phyloP scores from a whole-genome alignment of 1,139 yeast species.

The Casaregolazyma suthepensis region DNA sequence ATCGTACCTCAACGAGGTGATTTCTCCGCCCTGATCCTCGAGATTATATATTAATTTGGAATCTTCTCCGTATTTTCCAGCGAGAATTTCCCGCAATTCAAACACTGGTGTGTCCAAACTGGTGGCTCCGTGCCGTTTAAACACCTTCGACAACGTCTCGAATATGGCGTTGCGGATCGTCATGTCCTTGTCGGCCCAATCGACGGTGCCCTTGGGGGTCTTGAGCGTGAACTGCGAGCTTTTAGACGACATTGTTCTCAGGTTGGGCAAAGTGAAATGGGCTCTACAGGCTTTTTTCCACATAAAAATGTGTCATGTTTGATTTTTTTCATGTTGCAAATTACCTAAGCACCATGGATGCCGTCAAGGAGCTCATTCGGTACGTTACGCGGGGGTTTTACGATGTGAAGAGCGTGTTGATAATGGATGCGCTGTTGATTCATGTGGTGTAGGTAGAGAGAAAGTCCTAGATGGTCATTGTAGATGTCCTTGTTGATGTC shows the following conservation, averaged over 20 bases:
- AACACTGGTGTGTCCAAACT: conserved; percentile 98
- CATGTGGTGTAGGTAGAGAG: conserved; percentile 57
- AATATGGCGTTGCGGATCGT: conserved; percentile 85
- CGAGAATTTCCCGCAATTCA: conserved; percentile 86
- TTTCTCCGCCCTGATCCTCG: conserved; percentile 98
- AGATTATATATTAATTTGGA: conserved; percentile 90
- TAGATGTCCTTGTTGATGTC: neutral
- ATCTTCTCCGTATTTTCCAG: conserved; percentile 98
- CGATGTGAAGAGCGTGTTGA: conserved; percentile 72
- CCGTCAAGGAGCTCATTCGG: conserved; percentile 36
- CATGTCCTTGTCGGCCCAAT: conserved; percentile 98
- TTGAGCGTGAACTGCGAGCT: conserved; percentile 59
- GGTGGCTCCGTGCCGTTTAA: conserved; percentile 95
- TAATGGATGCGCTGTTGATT: conserved; percentile 81
- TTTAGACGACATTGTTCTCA: conserved; percentile 10
- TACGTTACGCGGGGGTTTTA: conserved; percentile 85
- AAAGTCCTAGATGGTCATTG: too few species aligned
- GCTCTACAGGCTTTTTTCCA: neutral
- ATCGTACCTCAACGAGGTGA: conserved; percentile 90
- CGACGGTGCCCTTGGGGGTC: conserved; percentile 93
- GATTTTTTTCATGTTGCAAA: neutral
- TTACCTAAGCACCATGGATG: conserved; percentile 28
- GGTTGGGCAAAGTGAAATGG: neutral
- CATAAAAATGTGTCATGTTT: neutral
- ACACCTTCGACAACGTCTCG: conserved; percentile 59